phyloP scores from a whole-genome alignment of 805 yeast genomes.

The Schwanniomyces vanrijiae region DNA sequence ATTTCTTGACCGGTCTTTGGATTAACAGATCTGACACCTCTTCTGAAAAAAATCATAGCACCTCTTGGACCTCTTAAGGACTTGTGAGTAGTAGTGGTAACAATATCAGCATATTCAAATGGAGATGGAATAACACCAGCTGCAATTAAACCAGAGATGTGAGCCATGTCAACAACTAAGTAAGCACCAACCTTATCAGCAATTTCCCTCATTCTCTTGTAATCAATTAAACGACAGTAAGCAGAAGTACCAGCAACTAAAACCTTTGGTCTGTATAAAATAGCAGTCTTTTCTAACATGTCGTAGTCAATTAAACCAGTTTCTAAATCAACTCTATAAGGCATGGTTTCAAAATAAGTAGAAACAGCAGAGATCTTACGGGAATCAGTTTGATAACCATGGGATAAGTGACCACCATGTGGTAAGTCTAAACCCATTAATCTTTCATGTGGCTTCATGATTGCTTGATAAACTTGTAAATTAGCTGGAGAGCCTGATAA shows the following conservation, averaged over 20 bases:
- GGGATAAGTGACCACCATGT: conserved; percentile 97
- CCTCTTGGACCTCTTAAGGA: conserved; percentile 99
- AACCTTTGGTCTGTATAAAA: conserved; percentile 89
- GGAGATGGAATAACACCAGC: conserved; percentile 95
- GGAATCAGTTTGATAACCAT: conserved; percentile 90
- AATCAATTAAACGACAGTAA: conserved; percentile 87
- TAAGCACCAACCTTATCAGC: conserved; percentile 94
- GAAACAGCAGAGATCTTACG: conserved; percentile 90
- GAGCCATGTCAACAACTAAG: conserved; percentile 94
- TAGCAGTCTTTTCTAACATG: conserved; percentile 75
- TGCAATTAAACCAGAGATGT: conserved; percentile 92
- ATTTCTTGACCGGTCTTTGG: conserved; percentile 84
- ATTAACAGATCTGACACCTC: conserved; percentile 79
- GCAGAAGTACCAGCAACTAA: conserved; percentile 98
- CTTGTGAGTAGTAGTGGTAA: conserved; percentile 97
- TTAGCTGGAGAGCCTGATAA: conserved; percentile 97
- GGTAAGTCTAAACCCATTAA: conserved; percentile 97
- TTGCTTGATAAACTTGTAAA: conserved; percentile 85
- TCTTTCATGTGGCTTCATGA: conserved; percentile 87
- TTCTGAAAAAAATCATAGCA: conserved; percentile 96
- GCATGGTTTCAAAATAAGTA: conserved; percentile 96
- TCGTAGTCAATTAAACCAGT: conserved; percentile 95
- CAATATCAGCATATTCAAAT: conserved; percentile 90
- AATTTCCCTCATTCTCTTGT: conserved; percentile 84
- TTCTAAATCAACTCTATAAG: conserved; percentile 81